Percentiles rank a stretch among this genome's conserved stretches.
phyloP scores from a whole-genome alignment of 495 filamentous ascomycete species.

The Xylaria nigripes region DNA sequence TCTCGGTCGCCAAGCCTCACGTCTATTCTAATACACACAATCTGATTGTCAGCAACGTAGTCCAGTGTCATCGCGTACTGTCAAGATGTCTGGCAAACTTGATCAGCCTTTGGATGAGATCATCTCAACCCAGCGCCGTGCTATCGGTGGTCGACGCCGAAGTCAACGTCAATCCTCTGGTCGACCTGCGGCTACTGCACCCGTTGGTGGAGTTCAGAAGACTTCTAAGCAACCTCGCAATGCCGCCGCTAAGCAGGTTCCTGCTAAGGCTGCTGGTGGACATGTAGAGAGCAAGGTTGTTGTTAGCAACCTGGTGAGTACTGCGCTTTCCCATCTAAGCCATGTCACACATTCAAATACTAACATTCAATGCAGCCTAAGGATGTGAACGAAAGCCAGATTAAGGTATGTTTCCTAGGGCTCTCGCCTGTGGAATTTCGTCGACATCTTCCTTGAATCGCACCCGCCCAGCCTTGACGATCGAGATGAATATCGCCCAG shows the following conservation, averaged over 20 bases:
- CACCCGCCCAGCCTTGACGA: slow-evolving; percentile 30
- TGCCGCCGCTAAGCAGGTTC: slow-evolving; percentile 50
- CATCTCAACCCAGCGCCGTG: slow-evolving; percentile 61
- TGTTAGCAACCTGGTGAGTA: slow-evolving; percentile 90
- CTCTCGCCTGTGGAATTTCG: slow-evolving; percentile 44
- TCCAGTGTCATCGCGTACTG: slow-evolving; percentile 21
- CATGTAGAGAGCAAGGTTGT: slow-evolving; percentile 85
- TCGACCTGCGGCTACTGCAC: slow-evolving; percentile 47
- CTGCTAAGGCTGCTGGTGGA: slow-evolving; percentile 49
- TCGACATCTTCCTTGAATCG: slow-evolving; percentile 42
- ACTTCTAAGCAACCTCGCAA: slow-evolving; percentile 53
- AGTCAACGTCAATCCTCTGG: slow-evolving; percentile 44
- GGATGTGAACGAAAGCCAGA: slow-evolving; percentile 89
- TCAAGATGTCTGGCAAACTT: slow-evolving; percentile 81
- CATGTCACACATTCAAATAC: slow-evolving; percentile 10
- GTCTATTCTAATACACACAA: slow-evolving; percentile 12
- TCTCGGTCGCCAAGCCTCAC: slow-evolving; percentile 8
- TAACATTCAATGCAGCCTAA: slow-evolving; percentile 61
- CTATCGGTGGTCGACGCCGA: slow-evolving; percentile 46
- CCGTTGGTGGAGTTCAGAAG: slow-evolving; percentile 86
- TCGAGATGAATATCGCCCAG: slow-evolving; percentile 33
- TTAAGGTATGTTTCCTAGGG: slow-evolving; percentile 97
- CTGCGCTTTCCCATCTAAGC: not conserved
- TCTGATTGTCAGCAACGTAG: slow-evolving; percentile 9
- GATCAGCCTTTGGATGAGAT: slow-evolving; percentile 95